These are phyloP conservation scores for Edaphochlamys debaryana DNA, from an alignment of 139 green algal genomes.

Conservation along the genomic window DNA sequence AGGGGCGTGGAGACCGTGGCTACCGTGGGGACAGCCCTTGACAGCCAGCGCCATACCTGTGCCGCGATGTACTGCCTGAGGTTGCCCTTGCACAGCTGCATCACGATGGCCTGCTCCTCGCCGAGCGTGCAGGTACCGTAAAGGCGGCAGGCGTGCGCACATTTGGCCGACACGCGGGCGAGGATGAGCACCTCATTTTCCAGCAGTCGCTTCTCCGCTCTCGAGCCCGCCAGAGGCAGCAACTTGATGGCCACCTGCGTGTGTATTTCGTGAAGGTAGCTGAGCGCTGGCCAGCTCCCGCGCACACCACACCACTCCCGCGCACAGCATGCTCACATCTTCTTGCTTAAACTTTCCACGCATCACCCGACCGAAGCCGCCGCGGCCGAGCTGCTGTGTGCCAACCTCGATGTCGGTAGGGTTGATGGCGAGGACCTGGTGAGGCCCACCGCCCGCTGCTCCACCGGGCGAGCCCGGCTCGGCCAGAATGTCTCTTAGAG, in stretches of 20 bases:
- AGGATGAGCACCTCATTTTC: not conserved
- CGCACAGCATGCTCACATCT: too few relatives aligned
- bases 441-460: too few relatives aligned
- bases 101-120: not conserved
- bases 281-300: too few relatives aligned
- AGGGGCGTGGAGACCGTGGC: too few relatives aligned
- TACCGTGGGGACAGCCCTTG: too few relatives aligned
- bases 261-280: too few relatives aligned
- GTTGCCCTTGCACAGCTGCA: not conserved
- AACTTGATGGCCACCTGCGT: conserved; percentile 13
- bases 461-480: too few relatives aligned
- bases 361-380: not conserved
- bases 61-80: not conserved
- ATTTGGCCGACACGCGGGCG: not conserved
- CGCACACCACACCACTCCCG: too few relatives aligned
- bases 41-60: not conserved
- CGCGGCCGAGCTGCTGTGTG: not conserved
- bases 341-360: not conserved
- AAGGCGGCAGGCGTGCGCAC: not conserved
- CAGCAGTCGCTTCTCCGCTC: not conserved
- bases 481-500: too few relatives aligned
- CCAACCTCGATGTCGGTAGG: too few relatives aligned
- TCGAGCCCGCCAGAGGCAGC: not conserved
- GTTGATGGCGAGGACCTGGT: too few relatives aligned
- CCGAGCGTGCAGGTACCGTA: not conserved